A percentile compares a stretch with the other conserved stretches of the same genome.
phyloP scores from a whole-genome alignment of 495 filamentous ascomycete species.

The Lophiostoma macrostomum region DNA sequence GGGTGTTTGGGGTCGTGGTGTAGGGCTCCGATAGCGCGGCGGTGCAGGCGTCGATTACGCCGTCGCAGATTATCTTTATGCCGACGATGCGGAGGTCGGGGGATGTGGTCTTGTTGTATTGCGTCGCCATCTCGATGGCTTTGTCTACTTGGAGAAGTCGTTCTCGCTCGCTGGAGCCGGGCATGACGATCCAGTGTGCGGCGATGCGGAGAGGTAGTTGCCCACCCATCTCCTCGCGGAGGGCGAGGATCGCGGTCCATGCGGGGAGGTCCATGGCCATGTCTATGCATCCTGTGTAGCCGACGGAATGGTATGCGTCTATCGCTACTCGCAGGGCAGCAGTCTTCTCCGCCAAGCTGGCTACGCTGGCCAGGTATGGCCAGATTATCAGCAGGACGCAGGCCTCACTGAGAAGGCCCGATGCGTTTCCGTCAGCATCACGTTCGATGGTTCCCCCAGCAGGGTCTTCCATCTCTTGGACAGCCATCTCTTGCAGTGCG shows the following conservation, averaged over 20 bases:
- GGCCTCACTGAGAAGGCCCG: slow-evolving; percentile 58
- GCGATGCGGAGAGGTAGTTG: slow-evolving; percentile 58
- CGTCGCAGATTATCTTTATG: slow-evolving; percentile 69
- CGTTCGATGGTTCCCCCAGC: slow-evolving; percentile 58
- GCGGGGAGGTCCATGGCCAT: slow-evolving; percentile 67
- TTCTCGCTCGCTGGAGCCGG: slow-evolving; percentile 42
- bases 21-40: slow-evolving; percentile 62
- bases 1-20: slow-evolving; percentile 45
- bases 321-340: slow-evolving; percentile 51
- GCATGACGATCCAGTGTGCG: slow-evolving; percentile 61
- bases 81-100: slow-evolving; percentile 59
- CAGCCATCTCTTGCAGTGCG: slow-evolving; percentile 52
- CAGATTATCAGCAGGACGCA: slow-evolving; percentile 56
- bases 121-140: slow-evolving; percentile 52
- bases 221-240: slow-evolving; percentile 39
- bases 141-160: slow-evolving; percentile 55
- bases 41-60: slow-evolving; percentile 65
- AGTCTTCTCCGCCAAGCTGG: slow-evolving; percentile 52
- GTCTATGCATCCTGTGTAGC: slow-evolving; percentile 63
- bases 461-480: slow-evolving; percentile 48
- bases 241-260: slow-evolving; percentile 49
- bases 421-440: slow-evolving; percentile 49
- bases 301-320: slow-evolving; percentile 50
- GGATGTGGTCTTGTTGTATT: slow-evolving; percentile 47
- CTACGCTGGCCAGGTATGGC: slow-evolving; percentile 55